Evolutionary conservation across 225 moss, liverwort and hornwort genomes (phyloP), one percentile per base, ranked within the genome.

Genomic region (Pseudisothecium myosuroides): DNA sequence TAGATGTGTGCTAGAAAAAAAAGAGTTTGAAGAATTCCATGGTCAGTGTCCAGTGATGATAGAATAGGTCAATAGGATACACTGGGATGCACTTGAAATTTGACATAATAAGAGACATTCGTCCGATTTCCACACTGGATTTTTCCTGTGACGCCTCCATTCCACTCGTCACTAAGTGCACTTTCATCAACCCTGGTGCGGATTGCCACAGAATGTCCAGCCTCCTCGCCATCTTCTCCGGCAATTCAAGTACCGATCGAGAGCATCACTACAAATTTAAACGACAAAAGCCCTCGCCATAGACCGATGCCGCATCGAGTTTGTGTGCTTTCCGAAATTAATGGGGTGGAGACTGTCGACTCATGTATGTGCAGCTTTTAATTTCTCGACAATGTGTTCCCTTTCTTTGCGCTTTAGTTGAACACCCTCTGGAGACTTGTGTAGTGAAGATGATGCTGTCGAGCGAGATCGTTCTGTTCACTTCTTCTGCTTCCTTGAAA

Each of bases 131-230:
- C 5, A 7, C 28, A 59, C 59, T 39, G 39, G 26, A 59, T 39
- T 80, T 80, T 45, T 81, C 41, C 22, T 61, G 22, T 45, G 32
- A 31, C 20, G n/a, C 21, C 81, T 43, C 61, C 41, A 31, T 89
- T 61, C 86, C 82, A 20, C 81, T 82, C 45, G 83, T 68, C 55
- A 66, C 17, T 27, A 43, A 83, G 80, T 75, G 72, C 85, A 89
- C 72, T 75, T 55, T 83, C 83, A 90, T 91, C 83, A 90, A 75
- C 34, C 67, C 89, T 43, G 89, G 41, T 43, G 91, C 88, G 8
- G 88, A 91, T n/a, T 61, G 72, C 78, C 88, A 66, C 79, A 83
- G 83, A 39, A 76, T 79, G 22, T 90, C 91, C 72, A 91, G 55
- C 86, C 75, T 86, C 43, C 55, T 87, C 29, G 47, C 49, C 65